phyloP scores from a whole-genome alignment of 1,284 basidiomycete species.

The Ustilago sp. region DNA sequence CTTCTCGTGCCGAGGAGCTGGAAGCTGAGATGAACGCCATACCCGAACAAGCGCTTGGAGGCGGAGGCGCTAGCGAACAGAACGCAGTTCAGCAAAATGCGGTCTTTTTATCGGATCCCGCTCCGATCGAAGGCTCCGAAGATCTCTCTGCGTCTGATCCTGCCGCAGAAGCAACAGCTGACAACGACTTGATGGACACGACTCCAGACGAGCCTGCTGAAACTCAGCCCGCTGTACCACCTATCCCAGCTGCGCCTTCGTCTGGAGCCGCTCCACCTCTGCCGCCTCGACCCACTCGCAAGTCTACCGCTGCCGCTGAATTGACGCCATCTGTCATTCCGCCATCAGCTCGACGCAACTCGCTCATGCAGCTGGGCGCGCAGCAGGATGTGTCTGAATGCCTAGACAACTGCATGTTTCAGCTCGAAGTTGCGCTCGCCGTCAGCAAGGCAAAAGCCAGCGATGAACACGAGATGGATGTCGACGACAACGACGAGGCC shows the following conservation, averaged over 20 bases:
- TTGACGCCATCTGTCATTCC: conserved; percentile 19
- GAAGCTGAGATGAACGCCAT: conserved; percentile 24
- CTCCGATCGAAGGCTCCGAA: background rate
- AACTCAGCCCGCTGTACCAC: background rate
- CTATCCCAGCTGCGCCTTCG: background rate
- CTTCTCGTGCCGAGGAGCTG: conserved; percentile 83
- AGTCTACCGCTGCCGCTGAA: conserved; percentile 9
- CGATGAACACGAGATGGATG: conserved; percentile 29
- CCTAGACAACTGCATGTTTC: conserved; percentile 98
- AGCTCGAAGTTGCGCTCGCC: conserved; percentile 91
- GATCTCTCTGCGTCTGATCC: background rate
- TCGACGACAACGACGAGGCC: conserved; percentile 20
- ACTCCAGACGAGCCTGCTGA: conserved; percentile 15
- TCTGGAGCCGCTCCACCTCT: conserved; percentile 20
- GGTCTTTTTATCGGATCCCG: conserved; percentile 13
- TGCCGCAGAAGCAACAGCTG: background rate
- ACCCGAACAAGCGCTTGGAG: conserved; percentile 2
- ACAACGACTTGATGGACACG: conserved; percentile 27
- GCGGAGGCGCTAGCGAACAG: background rate
- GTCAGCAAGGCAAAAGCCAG: conserved; percentile 56
- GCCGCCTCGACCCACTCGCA: conserved; percentile 28
- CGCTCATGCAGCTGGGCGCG: conserved; percentile 75
- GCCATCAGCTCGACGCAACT: conserved; percentile 44
- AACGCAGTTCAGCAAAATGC: background rate
- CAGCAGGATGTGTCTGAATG: conserved; percentile 99